These are phyloP conservation scores for Thielaviopsis euricoi DNA, from an alignment of 2,329 filamentous ascomycete species.

Conservation along the genomic window DNA sequence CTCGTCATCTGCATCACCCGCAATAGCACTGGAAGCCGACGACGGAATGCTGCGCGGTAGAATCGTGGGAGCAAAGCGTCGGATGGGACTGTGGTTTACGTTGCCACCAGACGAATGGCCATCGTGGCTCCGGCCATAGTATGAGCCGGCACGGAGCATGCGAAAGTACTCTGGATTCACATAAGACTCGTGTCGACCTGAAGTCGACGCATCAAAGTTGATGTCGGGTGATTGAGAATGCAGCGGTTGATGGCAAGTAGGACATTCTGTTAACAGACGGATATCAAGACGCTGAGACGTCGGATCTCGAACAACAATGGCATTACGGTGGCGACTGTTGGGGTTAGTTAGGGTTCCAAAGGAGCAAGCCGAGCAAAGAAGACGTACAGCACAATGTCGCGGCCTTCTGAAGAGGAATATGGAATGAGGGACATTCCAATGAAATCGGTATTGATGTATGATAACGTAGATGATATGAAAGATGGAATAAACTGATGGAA, in stretches of 20 bases:
- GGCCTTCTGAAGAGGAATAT: slow-evolving; percentile 54
- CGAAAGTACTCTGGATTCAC: slow-evolving; percentile 90
- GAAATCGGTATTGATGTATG: not conserved
- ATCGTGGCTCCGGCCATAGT: slow-evolving; percentile 15
- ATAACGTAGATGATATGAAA: no score
- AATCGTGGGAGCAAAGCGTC: not conserved
- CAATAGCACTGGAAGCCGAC: slow-evolving; percentile 5
- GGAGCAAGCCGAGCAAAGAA: slow-evolving; percentile 1
- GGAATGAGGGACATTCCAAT: slow-evolving; percentile 52
- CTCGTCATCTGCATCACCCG: not conserved
- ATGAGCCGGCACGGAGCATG: slow-evolving; percentile 51
- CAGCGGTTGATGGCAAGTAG: slow-evolving; percentile 72
- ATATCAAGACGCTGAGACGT: slow-evolving; percentile 73
- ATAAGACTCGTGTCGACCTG: slow-evolving; percentile 42
- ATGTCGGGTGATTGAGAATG: slow-evolving; percentile 31
- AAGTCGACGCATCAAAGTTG: slow-evolving; percentile 25
- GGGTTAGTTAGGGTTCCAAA: not conserved
- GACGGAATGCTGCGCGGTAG: not conserved
- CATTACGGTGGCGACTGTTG: slow-evolving; percentile 72
- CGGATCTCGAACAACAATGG: slow-evolving; percentile 81
- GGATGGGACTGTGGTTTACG: not conserved
- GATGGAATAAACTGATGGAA: not conserved
- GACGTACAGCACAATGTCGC: slow-evolving; percentile 66
- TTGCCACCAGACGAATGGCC: slow-evolving; percentile 24
- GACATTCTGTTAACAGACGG: slow-evolving; percentile 62